Percentiles rank a stretch among this genome's conserved stretches.
Evolutionary conservation across 148 eudicot species (phyloP).

Genomic region (Vaccinium vitisidaea): DNA sequence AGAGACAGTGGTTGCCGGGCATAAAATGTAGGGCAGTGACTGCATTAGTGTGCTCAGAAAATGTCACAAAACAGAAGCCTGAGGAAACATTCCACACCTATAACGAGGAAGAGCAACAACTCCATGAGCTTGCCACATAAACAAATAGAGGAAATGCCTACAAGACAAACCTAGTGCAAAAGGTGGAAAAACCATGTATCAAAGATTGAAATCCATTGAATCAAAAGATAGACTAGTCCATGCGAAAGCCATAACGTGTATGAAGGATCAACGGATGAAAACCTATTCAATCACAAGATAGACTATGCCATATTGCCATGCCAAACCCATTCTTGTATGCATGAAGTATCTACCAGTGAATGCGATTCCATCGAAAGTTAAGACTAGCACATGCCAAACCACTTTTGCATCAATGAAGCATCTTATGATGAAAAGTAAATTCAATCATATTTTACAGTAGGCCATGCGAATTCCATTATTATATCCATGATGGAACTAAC

Average conservation of each 20-base stretch:
- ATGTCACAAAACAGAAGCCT: constrained; percentile 91
- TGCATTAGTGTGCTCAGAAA: constrained; percentile 95
- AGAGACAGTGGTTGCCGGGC: constrained; percentile 75
- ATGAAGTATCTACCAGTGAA: too few species aligned
- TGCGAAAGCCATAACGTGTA: too few species aligned
- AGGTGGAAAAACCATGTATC: not conserved
- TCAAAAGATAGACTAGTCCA: not conserved
- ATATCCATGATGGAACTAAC: too few species aligned
- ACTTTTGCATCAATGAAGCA: not conserved
- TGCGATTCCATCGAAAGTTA: too few species aligned
- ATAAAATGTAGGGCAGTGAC: constrained; percentile 91
- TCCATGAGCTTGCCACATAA: not conserved
- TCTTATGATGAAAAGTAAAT: not conserved
- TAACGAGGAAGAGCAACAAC: constrained; percentile 11
- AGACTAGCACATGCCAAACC: too few species aligned
- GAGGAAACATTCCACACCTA: constrained; percentile 97
- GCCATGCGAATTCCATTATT: too few species aligned
- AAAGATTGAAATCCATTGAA: not conserved
- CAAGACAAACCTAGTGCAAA: not conserved
- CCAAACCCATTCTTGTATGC: too few species aligned
- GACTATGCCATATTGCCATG: not conserved
- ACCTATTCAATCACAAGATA: not conserved
- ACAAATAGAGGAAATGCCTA: not conserved
- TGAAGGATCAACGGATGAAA: too few species aligned
- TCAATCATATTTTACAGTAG: too few species aligned